Percentiles rank a stretch among this genome's conserved stretches.
Evolutionary conservation across 768 basidiomycete species (phyloP).

Genomic region (Serendipita sp.): DNA sequence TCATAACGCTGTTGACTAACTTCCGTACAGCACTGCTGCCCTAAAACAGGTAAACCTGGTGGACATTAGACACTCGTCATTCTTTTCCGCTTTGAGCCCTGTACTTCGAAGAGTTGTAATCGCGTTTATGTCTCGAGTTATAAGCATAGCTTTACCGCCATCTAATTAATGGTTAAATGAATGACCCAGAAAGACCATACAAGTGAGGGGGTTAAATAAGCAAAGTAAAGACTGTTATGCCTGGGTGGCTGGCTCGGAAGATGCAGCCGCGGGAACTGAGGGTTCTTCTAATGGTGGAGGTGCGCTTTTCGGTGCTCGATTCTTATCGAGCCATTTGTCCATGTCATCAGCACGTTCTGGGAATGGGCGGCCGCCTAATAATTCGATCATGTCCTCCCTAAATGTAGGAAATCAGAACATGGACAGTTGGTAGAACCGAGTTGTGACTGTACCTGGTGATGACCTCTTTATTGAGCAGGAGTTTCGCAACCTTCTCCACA

Average conservation of each 20-base stretch:
- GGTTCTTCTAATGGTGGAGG: background rate
- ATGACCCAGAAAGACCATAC: too few relatives aligned
- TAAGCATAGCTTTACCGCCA: too few relatives aligned
- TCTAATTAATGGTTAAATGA: too few relatives aligned
- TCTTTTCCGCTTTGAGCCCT: too few relatives aligned
- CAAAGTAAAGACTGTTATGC: too few relatives aligned
- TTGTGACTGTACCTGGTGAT: conserved; percentile 56
- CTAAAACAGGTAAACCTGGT: too few relatives aligned
- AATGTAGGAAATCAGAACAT: background rate
- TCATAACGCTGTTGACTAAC: too few relatives aligned
- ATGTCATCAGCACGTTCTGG: conserved; percentile 70
- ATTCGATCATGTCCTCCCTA: conserved; percentile 75
- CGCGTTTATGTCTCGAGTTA: too few relatives aligned
- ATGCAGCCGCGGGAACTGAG: background rate
- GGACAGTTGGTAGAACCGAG: background rate
- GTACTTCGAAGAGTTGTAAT: too few relatives aligned
- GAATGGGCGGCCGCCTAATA: conserved; percentile 74
- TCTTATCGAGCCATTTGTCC: conserved; percentile 92
- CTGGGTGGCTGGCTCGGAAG: background rate
- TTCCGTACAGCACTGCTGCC: too few relatives aligned
- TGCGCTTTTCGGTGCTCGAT: conserved; percentile 16
- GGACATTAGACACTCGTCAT: too few relatives aligned
- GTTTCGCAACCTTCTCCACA: conserved; percentile 84
- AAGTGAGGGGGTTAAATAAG: too few relatives aligned
- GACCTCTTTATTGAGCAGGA: conserved; percentile 88